phyloP scores from a whole-genome alignment of 2,329 filamentous ascomycete genomes.

The Sarocladiaceae sp. region DNA sequence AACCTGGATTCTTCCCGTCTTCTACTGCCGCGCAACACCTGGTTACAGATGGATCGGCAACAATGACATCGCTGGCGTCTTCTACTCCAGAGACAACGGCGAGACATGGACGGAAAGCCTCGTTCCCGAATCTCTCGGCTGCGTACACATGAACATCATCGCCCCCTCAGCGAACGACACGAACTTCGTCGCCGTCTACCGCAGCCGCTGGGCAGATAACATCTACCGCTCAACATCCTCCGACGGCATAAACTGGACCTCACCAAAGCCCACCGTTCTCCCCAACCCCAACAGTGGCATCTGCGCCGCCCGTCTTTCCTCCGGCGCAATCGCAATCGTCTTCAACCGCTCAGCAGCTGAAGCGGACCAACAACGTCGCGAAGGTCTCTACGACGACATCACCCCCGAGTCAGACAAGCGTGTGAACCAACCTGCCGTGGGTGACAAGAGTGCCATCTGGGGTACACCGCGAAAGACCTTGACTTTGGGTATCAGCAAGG shows the following conservation, averaged over 20 bases:
- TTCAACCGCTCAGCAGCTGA: conserved; percentile 35
- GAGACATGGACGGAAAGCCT: conserved; percentile 33
- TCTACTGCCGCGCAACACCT: conserved; percentile 34
- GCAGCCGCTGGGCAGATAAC: conserved; percentile 40
- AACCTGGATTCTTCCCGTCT: conserved; percentile 37
- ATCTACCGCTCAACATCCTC: conserved; percentile 35
- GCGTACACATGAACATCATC: conserved; percentile 40
- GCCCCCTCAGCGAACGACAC: conserved; percentile 16
- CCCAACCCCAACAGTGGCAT: conserved; percentile 41
- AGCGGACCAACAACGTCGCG: conserved; percentile 26
- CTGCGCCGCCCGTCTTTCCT: conserved; percentile 31
- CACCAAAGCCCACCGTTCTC: conserved; percentile 27
- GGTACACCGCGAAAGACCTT: conserved; percentile 33
- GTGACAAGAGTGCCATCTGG: conserved; percentile 37
- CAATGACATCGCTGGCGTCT: conserved; percentile 36
- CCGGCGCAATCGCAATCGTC: conserved; percentile 30
- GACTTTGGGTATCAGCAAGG: conserved; percentile 28
- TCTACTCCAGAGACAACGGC: conserved; percentile 32
- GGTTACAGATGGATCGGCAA: conserved; percentile 40
- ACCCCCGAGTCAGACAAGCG: conserved; percentile 34
- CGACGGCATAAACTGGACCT: conserved; percentile 33
- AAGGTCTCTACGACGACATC: conserved; percentile 41
- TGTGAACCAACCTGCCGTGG: conserved; percentile 29
- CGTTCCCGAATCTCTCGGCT: conserved; percentile 31
- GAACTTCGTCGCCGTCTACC: conserved; percentile 32